Evolutionary conservation across 2,329 filamentous ascomycete genomes (phyloP), one percentile per base, ranked within the genome.

Genomic region (Sarocladium strictum): DNA sequence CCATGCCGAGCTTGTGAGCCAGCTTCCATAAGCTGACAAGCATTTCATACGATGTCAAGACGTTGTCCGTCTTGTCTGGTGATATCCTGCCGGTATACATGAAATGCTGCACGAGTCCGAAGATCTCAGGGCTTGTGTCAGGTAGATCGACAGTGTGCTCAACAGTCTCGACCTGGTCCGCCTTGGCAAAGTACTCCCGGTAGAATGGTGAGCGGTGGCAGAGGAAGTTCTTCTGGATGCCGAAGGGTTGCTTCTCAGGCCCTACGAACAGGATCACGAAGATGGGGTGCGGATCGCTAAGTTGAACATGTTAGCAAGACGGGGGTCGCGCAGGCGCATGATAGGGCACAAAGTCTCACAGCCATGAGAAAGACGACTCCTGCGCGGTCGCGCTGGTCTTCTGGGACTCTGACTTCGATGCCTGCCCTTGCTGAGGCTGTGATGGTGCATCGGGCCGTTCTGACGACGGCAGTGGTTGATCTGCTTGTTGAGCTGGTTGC

Each of bases 161-260:
- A 9, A 83, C 62, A 10, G 70, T 66, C 21, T 75, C 64, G 14
- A n/a, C 32, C 2, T 71, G 64, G 15, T 59, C 57, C 14, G 61
- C 57, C 29, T 64, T 62, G 33, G 65, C 62, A 45, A 84, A 81
- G 55, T 76, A 67, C 2, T 70, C 63, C 5, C 68, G 68, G 60
- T 79, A 84, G 60, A 72, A 74, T 2, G 67, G 61, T 9, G 78
- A 82, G 58, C 76, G 76, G 27, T 74, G 69, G 57, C 77, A 80
- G 23, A 84, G 68, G 54, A 83, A 81, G 62, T 84, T 77, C 57
- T 79, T 81, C 57, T 83, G 81, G 12, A 84, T 74, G 11, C 76
- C 79, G 59, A 83, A 84, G 0, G 80, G 79, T 14, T 65, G 65
- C 61, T 80, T 75, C 0, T 79, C 71, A 2, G 71, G 67, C 0